Conservation (phyloP, 2,329 filamentous ascomycete species). For the Parastagonospora avenae region DNA sequence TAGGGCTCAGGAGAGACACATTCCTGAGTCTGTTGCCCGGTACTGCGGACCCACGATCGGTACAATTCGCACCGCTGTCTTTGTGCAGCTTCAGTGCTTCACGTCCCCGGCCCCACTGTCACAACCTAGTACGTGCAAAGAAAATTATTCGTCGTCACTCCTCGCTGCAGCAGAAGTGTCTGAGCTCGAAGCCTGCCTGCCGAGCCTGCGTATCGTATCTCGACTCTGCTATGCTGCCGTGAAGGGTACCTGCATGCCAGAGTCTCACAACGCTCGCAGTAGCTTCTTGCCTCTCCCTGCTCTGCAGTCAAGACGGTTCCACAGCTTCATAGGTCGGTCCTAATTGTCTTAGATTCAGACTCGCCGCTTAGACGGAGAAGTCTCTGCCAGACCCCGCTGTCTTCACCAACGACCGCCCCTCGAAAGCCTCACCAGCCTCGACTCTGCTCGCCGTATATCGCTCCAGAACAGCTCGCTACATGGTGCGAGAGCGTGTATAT, state of each 20-base stretch:
- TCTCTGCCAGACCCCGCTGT: conserved; percentile 27
- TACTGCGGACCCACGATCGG: conserved; percentile 39
- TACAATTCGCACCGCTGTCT: conserved; percentile 34
- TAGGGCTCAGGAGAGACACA: conserved; percentile 34
- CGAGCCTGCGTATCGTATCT: conserved; percentile 24
- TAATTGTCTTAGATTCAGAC: conserved; percentile 27
- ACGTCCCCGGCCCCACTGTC: conserved; percentile 35
- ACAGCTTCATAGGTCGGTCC: conserved; percentile 34
- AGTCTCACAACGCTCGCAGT: conserved; percentile 35
- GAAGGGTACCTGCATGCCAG: conserved; percentile 39
- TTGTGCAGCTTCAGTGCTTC: conserved; percentile 31
- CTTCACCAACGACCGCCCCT: conserved; percentile 20
- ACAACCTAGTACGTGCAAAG: conserved; percentile 34
- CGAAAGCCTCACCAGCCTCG: conserved; percentile 3
- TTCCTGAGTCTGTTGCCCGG: conserved; percentile 33
- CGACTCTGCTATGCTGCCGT: conserved; percentile 27
- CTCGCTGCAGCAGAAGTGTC: conserved; percentile 17
- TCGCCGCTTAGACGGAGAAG: conserved; percentile 18
- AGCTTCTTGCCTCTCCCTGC: conserved; percentile 27
- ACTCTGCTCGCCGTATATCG: conserved; percentile 19
- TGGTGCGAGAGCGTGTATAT: conserved; percentile 34
- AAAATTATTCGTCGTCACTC: conserved; percentile 29
- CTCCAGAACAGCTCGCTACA: conserved; percentile 30
- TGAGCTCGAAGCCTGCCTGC: conserved; percentile 19
- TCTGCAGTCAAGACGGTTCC: conserved; percentile 30